These are phyloP conservation scores for Aureobasidium mangrovei DNA, from an alignment of 2,329 filamentous ascomycete species.

Conservation along the genomic window DNA sequence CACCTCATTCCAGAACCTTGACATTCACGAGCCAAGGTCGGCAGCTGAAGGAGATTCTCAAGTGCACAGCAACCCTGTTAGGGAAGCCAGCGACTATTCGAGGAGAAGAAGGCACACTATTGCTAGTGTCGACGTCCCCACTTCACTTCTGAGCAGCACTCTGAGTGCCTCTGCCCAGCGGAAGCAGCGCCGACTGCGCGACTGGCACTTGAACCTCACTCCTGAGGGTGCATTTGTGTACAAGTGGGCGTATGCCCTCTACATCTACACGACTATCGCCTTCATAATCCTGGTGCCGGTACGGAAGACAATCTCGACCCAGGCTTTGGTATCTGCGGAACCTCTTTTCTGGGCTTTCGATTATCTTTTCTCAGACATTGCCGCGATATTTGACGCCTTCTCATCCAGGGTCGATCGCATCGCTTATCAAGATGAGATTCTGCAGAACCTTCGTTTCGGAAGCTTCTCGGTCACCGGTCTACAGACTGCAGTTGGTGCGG, in stretches of 20 bases:
- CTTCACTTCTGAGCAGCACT: not conserved
- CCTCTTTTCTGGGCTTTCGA: constrained; percentile 88
- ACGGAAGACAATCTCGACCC: constrained; percentile 56
- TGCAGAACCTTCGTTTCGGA: not conserved
- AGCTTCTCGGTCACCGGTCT: constrained; percentile 46
- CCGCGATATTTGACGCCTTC: constrained; percentile 35
- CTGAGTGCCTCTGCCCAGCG: not conserved
- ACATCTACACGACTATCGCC: constrained; percentile 62
- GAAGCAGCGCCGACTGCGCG: not conserved
- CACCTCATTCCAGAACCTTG: not conserved
- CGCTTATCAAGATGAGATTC: constrained; percentile 14
- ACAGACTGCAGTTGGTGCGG: constrained; percentile 56
- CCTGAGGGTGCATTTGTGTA: constrained; percentile 64
- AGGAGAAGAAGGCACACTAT: constrained; percentile 13
- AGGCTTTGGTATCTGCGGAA: constrained; percentile 63
- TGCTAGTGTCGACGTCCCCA: constrained; percentile 2
- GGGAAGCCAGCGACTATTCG: constrained; percentile 1
- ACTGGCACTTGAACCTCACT: constrained; percentile 72
- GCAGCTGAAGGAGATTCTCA: constrained; percentile 1
- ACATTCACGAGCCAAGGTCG: constrained; percentile 8
- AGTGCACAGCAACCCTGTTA: not conserved
- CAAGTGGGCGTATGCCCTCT: constrained; percentile 77
- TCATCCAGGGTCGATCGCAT: constrained; percentile 17
- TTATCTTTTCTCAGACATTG: constrained; percentile 76
- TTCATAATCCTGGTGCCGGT: constrained; percentile 61